Percentiles rank a stretch among this genome's conserved stretches.
These are phyloP conservation scores for Euphorbia corollata DNA, from an alignment of 441 rosid genomes.

Conservation along the genomic window DNA sequence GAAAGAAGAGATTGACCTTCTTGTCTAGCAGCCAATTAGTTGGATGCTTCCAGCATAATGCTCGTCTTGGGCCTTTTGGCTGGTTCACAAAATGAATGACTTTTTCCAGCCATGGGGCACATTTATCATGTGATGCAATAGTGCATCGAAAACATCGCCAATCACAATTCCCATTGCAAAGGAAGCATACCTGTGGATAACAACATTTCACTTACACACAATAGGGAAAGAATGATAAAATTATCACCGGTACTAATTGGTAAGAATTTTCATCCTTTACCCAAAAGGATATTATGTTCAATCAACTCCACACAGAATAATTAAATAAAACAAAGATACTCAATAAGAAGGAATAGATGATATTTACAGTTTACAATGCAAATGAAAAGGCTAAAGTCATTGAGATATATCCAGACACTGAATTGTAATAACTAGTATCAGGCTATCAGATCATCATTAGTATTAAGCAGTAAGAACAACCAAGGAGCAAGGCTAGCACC, in stretches of 20 bases:
- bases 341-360: not conserved
- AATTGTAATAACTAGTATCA: not conserved
- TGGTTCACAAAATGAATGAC: conserved; percentile 50
- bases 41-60: conserved; percentile 90
- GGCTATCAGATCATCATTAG: not conserved
- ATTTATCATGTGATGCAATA: conserved; percentile 67
- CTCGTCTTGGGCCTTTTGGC: conserved; percentile 37
- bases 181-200: conserved; percentile 61
- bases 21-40: conserved; percentile 57
- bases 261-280: not conserved
- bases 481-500: conserved; percentile 2
- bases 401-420: not conserved
- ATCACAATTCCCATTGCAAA: conserved; percentile 56
- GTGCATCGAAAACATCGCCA: conserved; percentile 73
- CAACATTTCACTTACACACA: conserved; percentile 16
- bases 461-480: not conserved
- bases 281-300: not conserved
- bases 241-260: not conserved
- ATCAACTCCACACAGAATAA: not conserved
- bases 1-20: conserved; percentile 77
- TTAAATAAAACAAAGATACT: not conserved
- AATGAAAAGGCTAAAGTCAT: not conserved
- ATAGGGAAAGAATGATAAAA: conserved; percentile 2
- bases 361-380: not conserved
- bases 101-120: conserved; percentile 74